Base-by-base conservation (phyloP, 257 asterid species). In the Leonotis leonurus region DNA sequence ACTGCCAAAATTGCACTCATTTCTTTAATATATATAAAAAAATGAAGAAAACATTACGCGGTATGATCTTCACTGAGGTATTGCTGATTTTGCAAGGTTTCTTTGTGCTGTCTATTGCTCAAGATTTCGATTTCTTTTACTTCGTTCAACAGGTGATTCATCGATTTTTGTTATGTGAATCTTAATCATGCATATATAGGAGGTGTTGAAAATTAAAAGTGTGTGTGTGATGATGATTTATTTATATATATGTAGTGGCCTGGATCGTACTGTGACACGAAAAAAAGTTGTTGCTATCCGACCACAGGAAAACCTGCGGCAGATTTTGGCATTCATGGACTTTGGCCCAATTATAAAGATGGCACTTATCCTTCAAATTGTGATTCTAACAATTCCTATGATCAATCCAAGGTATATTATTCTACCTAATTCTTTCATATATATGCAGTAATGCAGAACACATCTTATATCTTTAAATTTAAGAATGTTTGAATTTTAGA, bases 351-450 rank as follows among this genome's bases (percentile, higher is more conserved):
- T 39, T 50, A 83, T 37, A 77, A 64, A 0, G 88, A 85, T n/a
- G 95, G 95, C 32, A 55, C 89, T 21, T 89, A 89, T 69, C 97
- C 97, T 57, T 78, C 87, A 0, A 82, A 84, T 53, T 89, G 97
- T 20, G 94, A 89, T 56, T 37, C 85, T 4, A 70, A 14, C 85
- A 83, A 44, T 24, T 67, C 83, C 16, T 89, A 73, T 26, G 85
- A 84, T 65, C 76, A 78, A 69, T 82, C 91, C 46, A 70, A 86
- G 88, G 97, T 84, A 46, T n/a, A n/a, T n/a, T n/a, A n/a, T n/a
- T n/a, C n/a, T n/a, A n/a, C n/a, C n/a, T n/a, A n/a, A n/a, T n/a
- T n/a, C n/a, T n/a, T n/a, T n/a, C n/a, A n/a, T n/a, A n/a, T n/a
- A n/a, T n/a, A n/a, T n/a, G n/a, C n/a, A n/a, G n/a, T n/a, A n/a